phyloP scores from a whole-genome alignment of 257 asterid genomes.

The Capsicum baccatum region DNA sequence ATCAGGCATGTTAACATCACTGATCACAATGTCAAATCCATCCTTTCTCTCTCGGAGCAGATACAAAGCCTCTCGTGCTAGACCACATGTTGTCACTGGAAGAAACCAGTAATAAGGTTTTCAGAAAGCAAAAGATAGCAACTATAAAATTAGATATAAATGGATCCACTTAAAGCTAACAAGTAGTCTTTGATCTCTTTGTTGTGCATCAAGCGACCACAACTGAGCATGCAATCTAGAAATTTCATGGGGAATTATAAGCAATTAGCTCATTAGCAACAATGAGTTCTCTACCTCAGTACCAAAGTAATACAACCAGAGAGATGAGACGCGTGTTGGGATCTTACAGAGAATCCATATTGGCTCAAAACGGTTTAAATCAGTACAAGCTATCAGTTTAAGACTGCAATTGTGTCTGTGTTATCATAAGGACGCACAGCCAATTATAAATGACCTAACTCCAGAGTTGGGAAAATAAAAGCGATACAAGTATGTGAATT shows the following conservation, averaged over 20 bases:
- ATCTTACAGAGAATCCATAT: slow-evolving; percentile 12
- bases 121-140: slow-evolving; percentile 25
- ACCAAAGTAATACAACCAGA: neutral
- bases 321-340: neutral
- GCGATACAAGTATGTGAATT: neutral
- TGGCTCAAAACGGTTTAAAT: neutral
- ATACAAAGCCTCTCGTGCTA: slow-evolving; percentile 80
- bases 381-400: slow-evolving; percentile 11
- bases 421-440: neutral
- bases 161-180: neutral
- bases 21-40: slow-evolving; percentile 84
- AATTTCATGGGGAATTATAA: neutral
- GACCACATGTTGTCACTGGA: slow-evolving; percentile 80
- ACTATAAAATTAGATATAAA: neutral
- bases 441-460: neutral
- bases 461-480: neutral
- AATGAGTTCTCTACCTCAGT: slow-evolving; percentile 3
- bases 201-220: neutral
- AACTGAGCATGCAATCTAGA: neutral
- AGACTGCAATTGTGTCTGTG: neutral
- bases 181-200: slow-evolving; percentile 2
- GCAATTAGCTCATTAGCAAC: neutral
- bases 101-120: slow-evolving; percentile 32
- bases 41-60: slow-evolving; percentile 83
- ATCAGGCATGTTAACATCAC: slow-evolving; percentile 98